A percentile compares a stretch with the other conserved stretches of the same genome.
These are phyloP conservation scores for Peterozyma toletana DNA, from an alignment of 805 yeast species.

Conservation along the genomic window DNA sequence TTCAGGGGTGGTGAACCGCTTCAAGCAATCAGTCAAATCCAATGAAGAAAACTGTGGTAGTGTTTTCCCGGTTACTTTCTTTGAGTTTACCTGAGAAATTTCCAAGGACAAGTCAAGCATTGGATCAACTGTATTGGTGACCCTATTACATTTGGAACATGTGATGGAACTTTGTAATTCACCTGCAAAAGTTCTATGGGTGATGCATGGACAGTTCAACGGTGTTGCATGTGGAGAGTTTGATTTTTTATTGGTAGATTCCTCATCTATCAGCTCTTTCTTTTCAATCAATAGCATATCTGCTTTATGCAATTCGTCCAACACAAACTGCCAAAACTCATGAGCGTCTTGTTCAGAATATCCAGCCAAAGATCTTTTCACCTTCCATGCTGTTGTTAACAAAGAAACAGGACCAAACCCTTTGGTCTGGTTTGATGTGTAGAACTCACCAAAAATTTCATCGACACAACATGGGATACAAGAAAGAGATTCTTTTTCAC, in stretches of 20 bases:
- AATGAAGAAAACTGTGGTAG: conserved; percentile 1
- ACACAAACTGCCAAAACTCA: conserved; percentile 89
- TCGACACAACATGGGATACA: conserved; percentile 88
- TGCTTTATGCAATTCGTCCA: conserved; percentile 72
- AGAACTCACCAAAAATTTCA: conserved; percentile 68
- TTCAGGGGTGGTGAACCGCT: conserved; percentile 73
- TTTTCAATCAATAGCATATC: conserved; percentile 19
- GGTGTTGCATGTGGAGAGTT: conserved; percentile 7
- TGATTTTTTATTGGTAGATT: background rate
- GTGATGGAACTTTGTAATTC: conserved; percentile 71
- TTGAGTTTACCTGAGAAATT: conserved; percentile 30
- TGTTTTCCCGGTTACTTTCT: conserved; percentile 14
- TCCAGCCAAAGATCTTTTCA: conserved; percentile 82
- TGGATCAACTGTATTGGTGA: conserved; percentile 76
- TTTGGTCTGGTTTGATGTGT: conserved; percentile 48
- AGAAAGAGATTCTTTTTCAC: conserved; percentile 29
- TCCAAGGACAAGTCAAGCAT: conserved; percentile 85
- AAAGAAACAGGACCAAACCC: conserved; percentile 81
- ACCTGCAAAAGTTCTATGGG: conserved; percentile 81
- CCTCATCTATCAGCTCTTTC: conserved; percentile 7
- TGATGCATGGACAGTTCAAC: conserved; percentile 59
- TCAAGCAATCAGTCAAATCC: conserved; percentile 55
- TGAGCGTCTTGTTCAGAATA: conserved; percentile 98
- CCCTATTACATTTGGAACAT: conserved; percentile 61
- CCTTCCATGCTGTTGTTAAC: conserved; percentile 82